Evolutionary conservation across 805 yeast species (phyloP).

Genomic region (Yarrowia sp.): DNA sequence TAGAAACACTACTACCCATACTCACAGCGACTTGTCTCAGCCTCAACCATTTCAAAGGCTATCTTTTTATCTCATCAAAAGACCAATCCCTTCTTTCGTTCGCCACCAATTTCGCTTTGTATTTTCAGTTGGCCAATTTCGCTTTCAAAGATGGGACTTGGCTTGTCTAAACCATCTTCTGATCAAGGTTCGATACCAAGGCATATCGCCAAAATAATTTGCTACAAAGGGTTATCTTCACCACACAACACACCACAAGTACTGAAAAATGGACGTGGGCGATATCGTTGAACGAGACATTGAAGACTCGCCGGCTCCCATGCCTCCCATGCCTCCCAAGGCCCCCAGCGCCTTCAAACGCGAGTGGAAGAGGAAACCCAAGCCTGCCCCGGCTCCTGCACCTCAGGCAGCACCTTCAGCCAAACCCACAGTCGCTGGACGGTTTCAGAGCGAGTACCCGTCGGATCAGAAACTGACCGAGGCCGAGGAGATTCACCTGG

Average conservation of each 20-base stretch:
- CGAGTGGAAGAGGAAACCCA: slow-evolving; percentile 24
- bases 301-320: slow-evolving; percentile 34
- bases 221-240: neutral
- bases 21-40: too few relatives aligned
- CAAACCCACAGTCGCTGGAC: slow-evolving; percentile 23
- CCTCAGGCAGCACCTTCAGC: slow-evolving; percentile 5
- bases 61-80: too few relatives aligned
- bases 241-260: neutral
- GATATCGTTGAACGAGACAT: slow-evolving; percentile 65
- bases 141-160: too few relatives aligned
- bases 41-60: too few relatives aligned
- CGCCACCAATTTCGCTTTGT: too few relatives aligned
- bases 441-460: slow-evolving; percentile 28
- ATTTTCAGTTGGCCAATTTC: too few relatives aligned
- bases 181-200: slow-evolving; percentile 33
- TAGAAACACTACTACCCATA: too few relatives aligned
- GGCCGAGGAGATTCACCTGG: slow-evolving; percentile 76
- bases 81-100: too few relatives aligned
- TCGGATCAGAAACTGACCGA: slow-evolving; percentile 56
- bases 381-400: slow-evolving; percentile 14
- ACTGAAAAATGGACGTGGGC: slow-evolving; percentile 52
- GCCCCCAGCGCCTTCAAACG: slow-evolving; percentile 32
- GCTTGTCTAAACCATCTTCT: slow-evolving; percentile 1
- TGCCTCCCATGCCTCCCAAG: slow-evolving; percentile 40
- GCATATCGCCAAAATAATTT: slow-evolving; percentile 21